These are phyloP conservation scores for Limnanthes douglasii DNA, from an alignment of 345 rosid species.

Conservation along the genomic window DNA sequence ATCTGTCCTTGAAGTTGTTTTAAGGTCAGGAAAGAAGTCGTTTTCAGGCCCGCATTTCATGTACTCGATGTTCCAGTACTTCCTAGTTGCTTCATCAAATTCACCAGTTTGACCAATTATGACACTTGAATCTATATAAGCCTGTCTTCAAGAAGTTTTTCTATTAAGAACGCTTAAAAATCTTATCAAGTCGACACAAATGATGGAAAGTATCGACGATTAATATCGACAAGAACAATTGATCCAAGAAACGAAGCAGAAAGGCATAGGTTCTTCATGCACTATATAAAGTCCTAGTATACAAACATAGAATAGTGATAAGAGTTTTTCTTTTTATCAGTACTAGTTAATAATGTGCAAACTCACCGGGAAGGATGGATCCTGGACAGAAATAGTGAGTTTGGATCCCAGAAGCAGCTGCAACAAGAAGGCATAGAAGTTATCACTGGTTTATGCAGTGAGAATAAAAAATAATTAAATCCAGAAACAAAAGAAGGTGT, in stretches of 20 bases:
- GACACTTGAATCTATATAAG: slow-evolving; percentile 62
- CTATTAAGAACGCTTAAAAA: not conserved
- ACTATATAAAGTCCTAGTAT: too few species aligned
- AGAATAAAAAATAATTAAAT: not conserved
- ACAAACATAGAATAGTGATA: too few species aligned
- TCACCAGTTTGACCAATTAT: slow-evolving; percentile 64
- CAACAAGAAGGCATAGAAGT: slow-evolving; percentile 8
- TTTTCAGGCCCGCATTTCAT: slow-evolving; percentile 44
- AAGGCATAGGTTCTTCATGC: not conserved
- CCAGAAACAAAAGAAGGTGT: not conserved
- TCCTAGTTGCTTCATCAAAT: slow-evolving; percentile 31
- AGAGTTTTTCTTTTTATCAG: too few species aligned
- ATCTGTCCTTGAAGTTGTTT: slow-evolving; percentile 40
- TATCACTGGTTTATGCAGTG: not conserved
- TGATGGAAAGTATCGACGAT: too few species aligned
- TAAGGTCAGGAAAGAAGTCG: slow-evolving; percentile 55
- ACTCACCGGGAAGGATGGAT: slow-evolving; percentile 48
- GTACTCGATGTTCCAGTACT: slow-evolving; percentile 48
- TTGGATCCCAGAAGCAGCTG: slow-evolving; percentile 42
- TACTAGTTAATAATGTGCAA: too few species aligned
- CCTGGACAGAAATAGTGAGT: slow-evolving; percentile 43
- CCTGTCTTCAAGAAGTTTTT: slow-evolving; percentile 21
- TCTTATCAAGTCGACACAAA: too few species aligned
- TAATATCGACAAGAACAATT: not conserved
- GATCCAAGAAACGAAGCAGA: not conserved